Evolutionary conservation across 768 basidiomycete species (phyloP), one percentile per base, ranked within the genome.

Genomic region (Lactarius quietus): DNA sequence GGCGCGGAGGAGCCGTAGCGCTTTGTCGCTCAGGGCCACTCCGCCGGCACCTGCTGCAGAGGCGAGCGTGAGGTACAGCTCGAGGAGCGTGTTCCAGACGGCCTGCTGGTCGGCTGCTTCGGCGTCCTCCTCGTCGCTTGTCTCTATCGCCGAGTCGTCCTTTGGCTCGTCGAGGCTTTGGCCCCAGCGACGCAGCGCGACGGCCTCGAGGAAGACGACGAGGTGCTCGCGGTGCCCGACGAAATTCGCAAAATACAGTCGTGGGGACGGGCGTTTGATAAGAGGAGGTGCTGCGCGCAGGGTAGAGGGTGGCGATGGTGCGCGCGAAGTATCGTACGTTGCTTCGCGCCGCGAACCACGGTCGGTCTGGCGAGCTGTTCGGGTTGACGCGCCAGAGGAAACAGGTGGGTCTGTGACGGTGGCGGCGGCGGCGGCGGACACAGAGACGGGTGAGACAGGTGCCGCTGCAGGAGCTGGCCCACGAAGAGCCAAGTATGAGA

Each of bases 11-110:
- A 98, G 75, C 6, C 81, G 82, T 63, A 94, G 74, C 1, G 94
- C 93, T 73, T 95, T 96, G 43, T 82, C 78, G 43, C 79, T 78
- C 65, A 71, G 70, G 3, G 65, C 73, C 58, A 80, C 78, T 8
- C 41, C 39, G 15, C 70, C 70, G 4, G 33, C 33, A 57, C 65
- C 69, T 39, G 62, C 69, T 23, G 73, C 69, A 35, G 74, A 72
- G n/a, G 84, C 82, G 39, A 82, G 74, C 9, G 87, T 84, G 53
- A 99, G 83, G 74, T 98, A 98, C 14, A 99, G 83, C 76, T 99
- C 96, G 65, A 98, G 78, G 3, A 98, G 80, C 12, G 95, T 98
- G 76, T 96, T 97, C 95, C 95, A 98, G 3, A 98, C 87, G 0
- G 94, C 89, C 10, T 83, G 80, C 71, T 93, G 93, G 72, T 95